Base-by-base conservation (phyloP, 352 stramenopile genomes). In the Phytophthora litchii region DNA sequence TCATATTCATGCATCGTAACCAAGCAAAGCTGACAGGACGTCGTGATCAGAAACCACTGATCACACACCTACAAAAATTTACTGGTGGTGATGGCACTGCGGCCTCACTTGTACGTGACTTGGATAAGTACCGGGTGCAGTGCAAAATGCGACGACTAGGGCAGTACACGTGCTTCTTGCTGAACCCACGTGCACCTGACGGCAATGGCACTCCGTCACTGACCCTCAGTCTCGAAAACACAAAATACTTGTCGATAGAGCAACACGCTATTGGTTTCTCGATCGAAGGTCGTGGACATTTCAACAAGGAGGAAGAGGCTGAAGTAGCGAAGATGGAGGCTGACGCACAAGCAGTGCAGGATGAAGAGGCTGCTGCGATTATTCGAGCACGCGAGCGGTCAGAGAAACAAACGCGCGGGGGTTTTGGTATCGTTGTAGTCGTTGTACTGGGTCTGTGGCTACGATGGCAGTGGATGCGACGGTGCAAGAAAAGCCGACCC, bases 1-100 rank as follows among this genome's bases (percentile, higher is more conserved):
- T 94, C 20, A 70, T 93, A 20, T 94, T 94, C 45, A 60, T 94
- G 51, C 86, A 94, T 56, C 83, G 86, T 16, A 94, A 94, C 56
- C 78, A 89, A 45, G 76, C 60, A 46, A 94, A 94, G 52, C 72
- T 94, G 4, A 86, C 70, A 40, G 83, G 85, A n/a, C 61, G 73
- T 12, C 67, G 67, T 6, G 69, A 90, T 48, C 74, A 91, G 17
- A 82, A 78, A 32, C 67, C 78, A 20, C 40, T 84, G 11, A 68
- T 91, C n/a, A 88, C 77, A 16, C 77, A 94, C 42, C 51, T 89
- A 16, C 84, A 94, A 38, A 90, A 83, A 64, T 94, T 94, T 51
- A 91, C 66, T 1, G 84, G 80, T 8, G 78, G 78, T n/a, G 75
- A 89, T 58, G 82, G 80, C 48, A 76, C 70, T 16, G 68, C 78